These are phyloP conservation scores for Furcasterigmium furcatum DNA, from an alignment of 2,329 filamentous ascomycete genomes.

Conservation along the genomic window DNA sequence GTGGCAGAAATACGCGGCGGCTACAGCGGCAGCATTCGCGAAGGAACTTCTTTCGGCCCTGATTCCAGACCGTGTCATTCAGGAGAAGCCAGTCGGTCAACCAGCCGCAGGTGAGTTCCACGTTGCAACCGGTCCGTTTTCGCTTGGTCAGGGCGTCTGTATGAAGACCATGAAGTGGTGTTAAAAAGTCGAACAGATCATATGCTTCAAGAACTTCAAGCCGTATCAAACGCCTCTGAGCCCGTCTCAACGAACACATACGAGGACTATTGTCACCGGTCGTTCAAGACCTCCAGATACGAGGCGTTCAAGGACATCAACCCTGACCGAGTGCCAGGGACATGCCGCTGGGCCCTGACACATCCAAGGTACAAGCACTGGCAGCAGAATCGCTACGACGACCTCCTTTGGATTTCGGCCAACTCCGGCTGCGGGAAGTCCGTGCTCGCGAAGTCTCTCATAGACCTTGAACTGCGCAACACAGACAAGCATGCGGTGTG, in stretches of 20 bases:
- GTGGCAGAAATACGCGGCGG: constrained; percentile 30
- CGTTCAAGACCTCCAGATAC: constrained; percentile 21
- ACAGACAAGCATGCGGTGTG: constrained; percentile 16
- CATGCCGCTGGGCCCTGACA: constrained; percentile 26
- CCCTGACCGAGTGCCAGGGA: constrained; percentile 20
- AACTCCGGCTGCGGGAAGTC: constrained; percentile 37
- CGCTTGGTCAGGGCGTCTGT: too few species aligned
- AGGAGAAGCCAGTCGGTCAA: background rate
- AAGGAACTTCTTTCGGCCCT: constrained; percentile 12
- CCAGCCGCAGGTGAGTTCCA: background rate
- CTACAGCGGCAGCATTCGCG: constrained; percentile 22
- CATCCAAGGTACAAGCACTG: constrained; percentile 20
- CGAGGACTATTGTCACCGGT: constrained; percentile 14
- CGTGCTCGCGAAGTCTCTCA: constrained; percentile 27
- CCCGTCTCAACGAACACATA: too few species aligned
- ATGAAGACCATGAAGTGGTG: too few species aligned
- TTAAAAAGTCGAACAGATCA: too few species aligned
- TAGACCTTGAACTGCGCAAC: constrained; percentile 21
- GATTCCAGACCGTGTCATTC: background rate
- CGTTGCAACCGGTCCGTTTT: too few species aligned
- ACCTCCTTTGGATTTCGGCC: constrained; percentile 33
- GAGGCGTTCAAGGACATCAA: constrained; percentile 26
- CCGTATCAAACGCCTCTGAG: background rate
- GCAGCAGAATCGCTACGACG: constrained; percentile 13
- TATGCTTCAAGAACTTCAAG: background rate